Percentiles rank a stretch among this genome's conserved stretches.
These are phyloP conservation scores for Teratosphaeriaceae sp. DNA, from an alignment of 2,329 filamentous ascomycete species.

Conservation along the genomic window DNA sequence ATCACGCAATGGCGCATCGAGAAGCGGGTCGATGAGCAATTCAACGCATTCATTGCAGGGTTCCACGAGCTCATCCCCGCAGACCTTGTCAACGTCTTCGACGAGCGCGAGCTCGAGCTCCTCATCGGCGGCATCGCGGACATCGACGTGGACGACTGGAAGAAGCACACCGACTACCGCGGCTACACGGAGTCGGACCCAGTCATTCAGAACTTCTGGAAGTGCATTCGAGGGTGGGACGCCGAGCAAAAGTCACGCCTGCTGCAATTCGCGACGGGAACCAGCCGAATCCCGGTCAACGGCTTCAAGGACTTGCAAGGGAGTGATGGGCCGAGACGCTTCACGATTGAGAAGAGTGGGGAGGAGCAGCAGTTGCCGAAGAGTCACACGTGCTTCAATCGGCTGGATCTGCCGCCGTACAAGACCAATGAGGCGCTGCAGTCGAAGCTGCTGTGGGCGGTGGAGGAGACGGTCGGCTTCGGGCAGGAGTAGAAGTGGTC, in stretches of 20 bases:
- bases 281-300: constrained; percentile 95
- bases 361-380: constrained; percentile 88
- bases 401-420: constrained; percentile 88
- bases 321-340: constrained; percentile 87
- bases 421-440: constrained; percentile 81
- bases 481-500: constrained; percentile 71
- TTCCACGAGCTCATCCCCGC: constrained; percentile 97
- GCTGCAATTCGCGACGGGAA: constrained; percentile 94
- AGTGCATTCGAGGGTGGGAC: constrained; percentile 93
- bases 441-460: constrained; percentile 88
- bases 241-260: constrained; percentile 96
- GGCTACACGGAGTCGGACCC: constrained; percentile 97
- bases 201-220: constrained; percentile 98
- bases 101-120: constrained; percentile 92
- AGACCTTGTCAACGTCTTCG: constrained; percentile 96
- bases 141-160: constrained; percentile 99
- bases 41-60: constrained; percentile 93
- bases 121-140: constrained; percentile 99
- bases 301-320: constrained; percentile 99
- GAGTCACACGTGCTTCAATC: constrained; percentile 98
- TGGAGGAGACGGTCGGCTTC: constrained; percentile 98
- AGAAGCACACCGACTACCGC: constrained; percentile 99
- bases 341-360: constrained; percentile 97
- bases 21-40: constrained; percentile 96
- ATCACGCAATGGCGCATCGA: constrained; percentile 99